Conservation (phyloP, 192 early-diverging fungal species). For the Podila epicladia region DNA sequence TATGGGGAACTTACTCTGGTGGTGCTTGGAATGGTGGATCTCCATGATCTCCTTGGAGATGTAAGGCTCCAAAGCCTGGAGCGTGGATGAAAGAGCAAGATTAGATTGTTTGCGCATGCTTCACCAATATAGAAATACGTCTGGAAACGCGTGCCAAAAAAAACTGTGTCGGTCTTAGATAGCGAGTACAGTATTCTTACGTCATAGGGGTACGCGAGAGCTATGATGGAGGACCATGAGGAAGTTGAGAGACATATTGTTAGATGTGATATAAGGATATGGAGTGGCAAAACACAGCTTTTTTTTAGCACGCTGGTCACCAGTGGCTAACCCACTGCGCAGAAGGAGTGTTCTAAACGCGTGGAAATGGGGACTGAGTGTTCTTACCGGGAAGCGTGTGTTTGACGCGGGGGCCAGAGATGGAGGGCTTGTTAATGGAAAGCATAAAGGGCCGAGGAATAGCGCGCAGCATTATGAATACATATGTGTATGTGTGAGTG, state of each 20-base stretch:
- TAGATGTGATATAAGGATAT: background rate
- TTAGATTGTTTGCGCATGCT: background rate
- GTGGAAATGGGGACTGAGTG: background rate
- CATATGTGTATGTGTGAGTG: background rate
- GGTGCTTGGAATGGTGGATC: conserved; percentile 96
- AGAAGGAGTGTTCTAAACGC: background rate
- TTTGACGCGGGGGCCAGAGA: conserved; percentile 40
- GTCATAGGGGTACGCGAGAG: conserved; percentile 45
- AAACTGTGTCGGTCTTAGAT: background rate
- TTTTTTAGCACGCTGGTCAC: background rate
- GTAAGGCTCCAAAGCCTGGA: conserved; percentile 88
- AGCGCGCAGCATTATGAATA: conserved; percentile 33
- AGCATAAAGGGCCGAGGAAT: conserved; percentile 17
- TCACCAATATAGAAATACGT: too few relatives aligned
- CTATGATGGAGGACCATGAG: conserved; percentile 1
- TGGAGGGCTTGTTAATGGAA: conserved; percentile 27
- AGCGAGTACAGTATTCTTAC: conserved; percentile 3
- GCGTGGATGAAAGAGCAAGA: background rate
- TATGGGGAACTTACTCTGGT: conserved; percentile 59
- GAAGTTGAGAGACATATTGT: background rate
- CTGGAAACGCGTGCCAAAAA: too few relatives aligned
- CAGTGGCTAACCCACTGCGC: background rate
- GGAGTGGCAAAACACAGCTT: background rate
- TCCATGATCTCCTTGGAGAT: conserved; percentile 95
- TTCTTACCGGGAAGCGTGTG: conserved; percentile 46